Evolutionary conservation across 257 asterid genomes (phyloP).

Genomic region (Avicennia marina): DNA sequence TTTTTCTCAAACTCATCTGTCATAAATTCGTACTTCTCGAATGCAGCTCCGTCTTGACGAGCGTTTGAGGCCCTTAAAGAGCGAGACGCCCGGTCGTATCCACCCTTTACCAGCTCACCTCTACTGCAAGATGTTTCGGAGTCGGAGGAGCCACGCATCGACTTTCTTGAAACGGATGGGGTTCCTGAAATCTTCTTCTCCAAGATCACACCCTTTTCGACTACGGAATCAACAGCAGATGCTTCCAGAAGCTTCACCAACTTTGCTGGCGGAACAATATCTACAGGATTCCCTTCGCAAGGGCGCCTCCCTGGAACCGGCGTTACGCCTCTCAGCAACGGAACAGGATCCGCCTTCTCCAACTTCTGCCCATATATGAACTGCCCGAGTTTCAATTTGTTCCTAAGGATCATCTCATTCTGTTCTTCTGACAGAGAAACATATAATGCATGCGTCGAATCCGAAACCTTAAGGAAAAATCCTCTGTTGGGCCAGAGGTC

Average conservation of each 20-base stretch:
- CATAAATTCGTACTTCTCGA: slow-evolving; percentile 6
- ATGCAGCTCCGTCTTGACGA: too few species aligned
- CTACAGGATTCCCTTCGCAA: slow-evolving; percentile 60
- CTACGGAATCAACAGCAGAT: slow-evolving; percentile 32
- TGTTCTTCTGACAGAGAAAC: slow-evolving; percentile 57
- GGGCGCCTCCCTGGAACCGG: slow-evolving; percentile 59
- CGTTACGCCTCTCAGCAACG: slow-evolving; percentile 46
- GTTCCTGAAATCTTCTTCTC: slow-evolving; percentile 38
- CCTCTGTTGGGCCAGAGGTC: slow-evolving; percentile 69
- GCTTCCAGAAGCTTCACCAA: slow-evolving; percentile 25
- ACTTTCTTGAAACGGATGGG: slow-evolving; percentile 18
- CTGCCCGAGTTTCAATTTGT: slow-evolving; percentile 62
- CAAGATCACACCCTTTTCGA: slow-evolving; percentile 59
- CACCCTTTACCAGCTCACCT: too few species aligned
- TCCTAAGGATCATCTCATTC: slow-evolving; percentile 56
- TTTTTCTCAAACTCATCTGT: slow-evolving; percentile 16
- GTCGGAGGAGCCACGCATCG: slow-evolving; percentile 27
- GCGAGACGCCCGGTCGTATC: too few species aligned
- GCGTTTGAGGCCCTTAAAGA: too few species aligned
- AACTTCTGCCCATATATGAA: slow-evolving; percentile 41
- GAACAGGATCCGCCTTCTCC: slow-evolving; percentile 54
- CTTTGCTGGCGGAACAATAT: slow-evolving; percentile 29
- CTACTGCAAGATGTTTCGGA: slow-evolving; percentile 14
- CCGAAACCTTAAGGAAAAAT: slow-evolving; percentile 66
- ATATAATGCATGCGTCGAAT: slow-evolving; percentile 53